phyloP scores from a whole-genome alignment of 306 rosid genomes.

The Vigna angularis region DNA sequence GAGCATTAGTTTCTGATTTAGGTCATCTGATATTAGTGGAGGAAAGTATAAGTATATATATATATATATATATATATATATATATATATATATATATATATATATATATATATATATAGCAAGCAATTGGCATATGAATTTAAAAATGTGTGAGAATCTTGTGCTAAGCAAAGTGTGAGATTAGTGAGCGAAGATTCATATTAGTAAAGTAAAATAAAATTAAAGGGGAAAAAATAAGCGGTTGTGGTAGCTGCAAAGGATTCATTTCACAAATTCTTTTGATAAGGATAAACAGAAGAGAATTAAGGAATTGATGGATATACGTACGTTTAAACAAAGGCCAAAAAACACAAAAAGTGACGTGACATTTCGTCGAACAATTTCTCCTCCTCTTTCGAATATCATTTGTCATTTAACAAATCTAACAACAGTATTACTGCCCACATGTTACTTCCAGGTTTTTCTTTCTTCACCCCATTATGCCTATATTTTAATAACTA shows the following conservation, averaged over 20 bases:
- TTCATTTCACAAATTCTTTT: constrained; percentile 29
- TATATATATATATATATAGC: neutral
- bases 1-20: neutral
- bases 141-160: constrained; percentile 32
- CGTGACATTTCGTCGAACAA: constrained; percentile 51
- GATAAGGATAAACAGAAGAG: constrained; percentile 9
- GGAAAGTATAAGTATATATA: neutral
- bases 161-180: constrained; percentile 32
- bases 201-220: neutral
- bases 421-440: neutral
- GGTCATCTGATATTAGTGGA: constrained; percentile 3
- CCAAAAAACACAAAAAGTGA: constrained; percentile 31
- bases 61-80: no score
- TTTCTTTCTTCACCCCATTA: neutral
- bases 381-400: constrained; percentile 40
- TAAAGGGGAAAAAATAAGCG: constrained; percentile 9
- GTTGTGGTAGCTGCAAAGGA: constrained; percentile 25
- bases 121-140: neutral
- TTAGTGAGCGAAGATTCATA: constrained; percentile 35
- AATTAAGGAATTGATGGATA: constrained; percentile 41
- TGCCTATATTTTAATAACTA: no score
- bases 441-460: no score
- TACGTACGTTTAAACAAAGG: constrained; percentile 37
- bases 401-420: neutral
- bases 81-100: no score